These are phyloP conservation scores for Yamadazyma ubonensis DNA, from an alignment of 805 yeast genomes.

Conservation along the genomic window DNA sequence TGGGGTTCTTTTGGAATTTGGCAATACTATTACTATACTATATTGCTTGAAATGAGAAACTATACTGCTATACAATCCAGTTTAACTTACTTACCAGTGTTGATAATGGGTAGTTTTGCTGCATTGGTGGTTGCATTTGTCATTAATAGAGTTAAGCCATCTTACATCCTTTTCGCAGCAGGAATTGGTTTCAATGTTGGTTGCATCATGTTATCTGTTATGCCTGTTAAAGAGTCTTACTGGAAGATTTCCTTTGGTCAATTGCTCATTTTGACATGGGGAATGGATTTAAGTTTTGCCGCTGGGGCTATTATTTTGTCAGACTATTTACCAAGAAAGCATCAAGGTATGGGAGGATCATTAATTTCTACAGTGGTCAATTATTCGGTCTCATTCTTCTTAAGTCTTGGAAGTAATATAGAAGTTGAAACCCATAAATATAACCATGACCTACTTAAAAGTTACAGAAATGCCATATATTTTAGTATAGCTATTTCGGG, in stretches of 20 bases:
- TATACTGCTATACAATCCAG: conserved; percentile 34
- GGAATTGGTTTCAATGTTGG: conserved; percentile 58
- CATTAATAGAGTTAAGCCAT: conserved; percentile 48
- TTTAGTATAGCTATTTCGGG: conserved; percentile 63
- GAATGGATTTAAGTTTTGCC: conserved; percentile 79
- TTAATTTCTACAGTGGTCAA: conserved; percentile 68
- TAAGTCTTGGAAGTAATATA: conserved; percentile 71
- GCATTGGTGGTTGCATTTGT: conserved; percentile 51
- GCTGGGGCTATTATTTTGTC: conserved; percentile 65
- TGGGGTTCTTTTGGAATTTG: conserved; percentile 81
- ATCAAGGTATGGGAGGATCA: conserved; percentile 80
- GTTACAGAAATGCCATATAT: conserved; percentile 58
- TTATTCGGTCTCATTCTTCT: conserved; percentile 67
- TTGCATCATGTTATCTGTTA: conserved; percentile 48
- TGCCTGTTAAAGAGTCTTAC: conserved; percentile 60
- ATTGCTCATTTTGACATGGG: conserved; percentile 58
- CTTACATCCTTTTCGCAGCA: conserved; percentile 49
- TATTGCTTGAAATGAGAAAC: conserved; percentile 49
- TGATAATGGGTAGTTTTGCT: conserved; percentile 55
- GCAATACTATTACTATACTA: conserved; percentile 61
- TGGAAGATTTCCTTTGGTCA: conserved; percentile 59
- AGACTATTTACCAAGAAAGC: conserved; percentile 55
- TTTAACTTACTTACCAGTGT: conserved; percentile 46
- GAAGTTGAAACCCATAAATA: conserved; percentile 32
- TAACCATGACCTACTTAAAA: conserved; percentile 25